Evolutionary conservation across 257 asterid species (phyloP).

Genomic region (Jaltomata sinuosa): DNA sequence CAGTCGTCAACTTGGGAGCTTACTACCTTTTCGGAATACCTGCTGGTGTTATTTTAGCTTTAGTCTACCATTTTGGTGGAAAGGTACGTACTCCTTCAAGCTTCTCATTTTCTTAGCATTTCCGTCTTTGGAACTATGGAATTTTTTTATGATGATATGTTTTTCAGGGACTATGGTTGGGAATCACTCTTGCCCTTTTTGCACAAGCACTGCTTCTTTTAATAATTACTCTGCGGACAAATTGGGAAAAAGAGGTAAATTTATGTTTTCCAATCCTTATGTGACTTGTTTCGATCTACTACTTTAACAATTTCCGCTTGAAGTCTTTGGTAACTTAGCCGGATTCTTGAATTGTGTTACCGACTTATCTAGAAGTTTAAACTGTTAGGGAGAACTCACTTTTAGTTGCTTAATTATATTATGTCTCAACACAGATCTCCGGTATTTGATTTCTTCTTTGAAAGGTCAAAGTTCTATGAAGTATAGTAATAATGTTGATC

Average conservation of each 20-base stretch:
- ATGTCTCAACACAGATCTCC: background rate
- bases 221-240: background rate
- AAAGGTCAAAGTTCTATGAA: too few species aligned
- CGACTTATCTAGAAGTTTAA: background rate
- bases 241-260: conserved; percentile 13
- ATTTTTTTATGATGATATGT: background rate
- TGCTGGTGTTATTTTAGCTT: conserved; percentile 9
- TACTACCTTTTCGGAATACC: conserved; percentile 15
- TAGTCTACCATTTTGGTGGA: conserved; percentile 7
- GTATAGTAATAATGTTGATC: too few species aligned
- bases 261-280: background rate
- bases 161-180: conserved; percentile 13
- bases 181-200: background rate
- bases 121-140: too few species aligned
- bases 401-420: background rate
- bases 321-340: background rate
- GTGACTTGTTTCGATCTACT: background rate
- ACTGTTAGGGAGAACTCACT: background rate
- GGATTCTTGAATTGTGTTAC: background rate
- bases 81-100: conserved; percentile 1
- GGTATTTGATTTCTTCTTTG: background rate
- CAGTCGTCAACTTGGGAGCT: conserved; percentile 11
- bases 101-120: background rate
- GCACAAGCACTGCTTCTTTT: conserved; percentile 4
- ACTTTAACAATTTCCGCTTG: background rate